Evolutionary conservation across 176 grass and related monocot species (phyloP), one percentile per base, ranked within the genome.

Genomic region (Carex cristatella): DNA sequence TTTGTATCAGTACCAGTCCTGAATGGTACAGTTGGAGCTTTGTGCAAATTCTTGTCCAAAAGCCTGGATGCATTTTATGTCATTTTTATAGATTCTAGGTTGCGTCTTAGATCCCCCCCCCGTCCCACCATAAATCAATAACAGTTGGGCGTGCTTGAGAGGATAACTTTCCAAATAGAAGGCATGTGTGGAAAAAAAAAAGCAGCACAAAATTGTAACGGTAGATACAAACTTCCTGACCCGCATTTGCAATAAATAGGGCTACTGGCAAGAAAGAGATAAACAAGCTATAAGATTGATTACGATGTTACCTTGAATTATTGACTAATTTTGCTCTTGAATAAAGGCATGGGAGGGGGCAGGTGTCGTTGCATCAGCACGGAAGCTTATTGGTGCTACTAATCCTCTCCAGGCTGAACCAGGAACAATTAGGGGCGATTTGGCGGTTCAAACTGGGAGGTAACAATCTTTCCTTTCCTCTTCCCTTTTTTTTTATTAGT

Each of bases 381-480:
- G 95, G 31, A 95, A 98, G 61, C 89, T 98, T 65, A 98, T 95
- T 61, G 95, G 95, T 82, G 89, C 95, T 64, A 98, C 95, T 70
- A 95, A 95, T 82, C 95, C 91, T 71, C 91, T 95, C 91, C 93
- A 98, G 86, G 95, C 95, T 85, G 95, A 95, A 84, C 91, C 91
- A 80, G 93, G 95, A 53, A 98, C 95, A 16, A 98, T 95, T 66
- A 87, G 95, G 61, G 96, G 96, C 18, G 93, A 98, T 87, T 89
- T 98, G 67, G 96, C 96, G 65, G 88, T 98, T 92, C 96, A 98
- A 92, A 98, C 89, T 48, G 96, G 96, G 89, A 95, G 96, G 95
- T 98, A 63, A 0, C 35, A 59, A 69, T 23, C 49, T 12, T 88
- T 4, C 0, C 23, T 60, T 77, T 79, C n/a, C 10, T 54, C 82